Evolutionary conservation across 805 yeast species (phyloP).

Genomic region (Cyberlindnera petersonii): DNA sequence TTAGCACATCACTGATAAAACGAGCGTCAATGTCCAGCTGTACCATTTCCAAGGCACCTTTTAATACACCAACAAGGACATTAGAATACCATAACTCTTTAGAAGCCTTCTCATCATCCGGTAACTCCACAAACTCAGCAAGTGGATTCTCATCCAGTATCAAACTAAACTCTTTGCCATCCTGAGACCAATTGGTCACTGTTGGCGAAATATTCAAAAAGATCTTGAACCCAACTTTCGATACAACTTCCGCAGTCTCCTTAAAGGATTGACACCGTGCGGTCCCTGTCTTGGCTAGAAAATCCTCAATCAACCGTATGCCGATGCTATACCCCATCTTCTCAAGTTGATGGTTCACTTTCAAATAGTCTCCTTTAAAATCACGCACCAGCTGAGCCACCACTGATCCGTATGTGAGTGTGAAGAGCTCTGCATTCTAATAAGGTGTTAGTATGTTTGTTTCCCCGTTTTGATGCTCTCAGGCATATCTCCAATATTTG

Average conservation of each 20-base stretch:
- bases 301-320: conserved; percentile 84
- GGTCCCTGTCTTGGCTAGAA: conserved; percentile 81
- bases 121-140: conserved; percentile 92
- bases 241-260: conserved; percentile 83
- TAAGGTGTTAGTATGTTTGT: conserved; percentile 3
- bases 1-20: conserved; percentile 74
- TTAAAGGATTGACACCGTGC: conserved; percentile 75
- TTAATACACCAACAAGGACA: conserved; percentile 80
- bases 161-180: conserved; percentile 69
- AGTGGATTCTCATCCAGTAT: conserved; percentile 82
- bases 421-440: conserved; percentile 85
- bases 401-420: conserved; percentile 91
- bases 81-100: conserved; percentile 91
- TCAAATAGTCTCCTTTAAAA: conserved; percentile 64
- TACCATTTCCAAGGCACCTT: conserved; percentile 94
- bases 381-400: conserved; percentile 90
- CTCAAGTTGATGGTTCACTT: conserved; percentile 80
- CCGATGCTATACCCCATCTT: conserved; percentile 97
- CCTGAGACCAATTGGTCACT: conserved; percentile 71
- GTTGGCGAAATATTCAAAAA: conserved; percentile 80
- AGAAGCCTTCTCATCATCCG: conserved; percentile 66
- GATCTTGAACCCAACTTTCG: conserved; percentile 86
- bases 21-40: conserved; percentile 84
- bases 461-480: too few relatives aligned
- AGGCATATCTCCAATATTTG: background rate